These are phyloP conservation scores for Coix lacrymajobi DNA, from an alignment of 176 grass and related monocot species.

Conservation along the genomic window DNA sequence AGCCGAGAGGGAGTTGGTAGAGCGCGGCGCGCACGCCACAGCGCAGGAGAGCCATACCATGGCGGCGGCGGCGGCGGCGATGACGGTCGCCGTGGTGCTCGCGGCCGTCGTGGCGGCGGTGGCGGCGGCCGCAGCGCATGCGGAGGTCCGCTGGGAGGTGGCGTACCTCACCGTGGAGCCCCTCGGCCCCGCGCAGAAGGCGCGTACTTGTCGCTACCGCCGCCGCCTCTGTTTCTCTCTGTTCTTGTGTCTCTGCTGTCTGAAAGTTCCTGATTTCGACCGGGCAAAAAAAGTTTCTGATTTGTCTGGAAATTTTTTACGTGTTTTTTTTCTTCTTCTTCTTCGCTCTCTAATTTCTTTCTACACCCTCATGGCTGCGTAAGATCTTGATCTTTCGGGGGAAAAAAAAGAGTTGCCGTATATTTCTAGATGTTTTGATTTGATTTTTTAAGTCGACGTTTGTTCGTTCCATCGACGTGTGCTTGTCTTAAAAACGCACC, in stretches of 20 bases:
- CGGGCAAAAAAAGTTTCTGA: background rate
- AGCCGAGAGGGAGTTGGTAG: background rate
- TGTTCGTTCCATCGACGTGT: background rate
- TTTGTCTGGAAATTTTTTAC: background rate
- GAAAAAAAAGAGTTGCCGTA: background rate
- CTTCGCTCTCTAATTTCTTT: background rate
- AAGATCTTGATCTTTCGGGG: background rate
- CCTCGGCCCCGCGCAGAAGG: constrained; percentile 68
- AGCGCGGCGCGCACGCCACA: background rate
- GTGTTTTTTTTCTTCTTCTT: too few relatives aligned
- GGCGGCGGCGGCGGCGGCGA: background rate
- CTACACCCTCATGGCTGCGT: background rate
- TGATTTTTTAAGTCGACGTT: background rate
- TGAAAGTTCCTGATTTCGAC: background rate
- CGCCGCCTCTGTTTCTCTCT: background rate
- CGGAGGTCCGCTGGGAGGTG: constrained; percentile 56
- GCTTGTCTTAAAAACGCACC: background rate
- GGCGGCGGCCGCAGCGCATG: background rate
- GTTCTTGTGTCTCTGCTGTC: background rate
- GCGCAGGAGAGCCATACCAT: background rate
- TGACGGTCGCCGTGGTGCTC: constrained; percentile 16
- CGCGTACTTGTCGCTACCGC: background rate
- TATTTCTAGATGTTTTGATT: background rate
- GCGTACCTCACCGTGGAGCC: constrained; percentile 71
- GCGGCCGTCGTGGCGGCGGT: constrained; percentile 2